Evolutionary conservation across 495 filamentous ascomycete species (phyloP), one percentile per base, ranked within the genome.

Genomic region (Neurospora sublineolata): DNA sequence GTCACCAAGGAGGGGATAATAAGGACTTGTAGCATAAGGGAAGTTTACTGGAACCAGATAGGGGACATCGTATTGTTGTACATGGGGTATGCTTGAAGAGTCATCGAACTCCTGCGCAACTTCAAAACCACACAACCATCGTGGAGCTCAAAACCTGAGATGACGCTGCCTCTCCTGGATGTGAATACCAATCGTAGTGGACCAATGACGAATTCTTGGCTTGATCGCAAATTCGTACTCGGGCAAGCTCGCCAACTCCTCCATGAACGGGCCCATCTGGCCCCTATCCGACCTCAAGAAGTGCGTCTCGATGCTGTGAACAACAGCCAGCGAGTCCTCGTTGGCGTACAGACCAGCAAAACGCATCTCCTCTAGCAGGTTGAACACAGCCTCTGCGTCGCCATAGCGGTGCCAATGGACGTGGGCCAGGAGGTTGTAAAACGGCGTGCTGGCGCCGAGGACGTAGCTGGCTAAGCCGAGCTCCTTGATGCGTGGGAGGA

Each of bases 351-450:
- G 78, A 9, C 92, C 93, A 1, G 83, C 87, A 10, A 86, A 79
- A 44, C 91, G 88, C 93, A 97, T 97, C 79, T 97, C 93, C 52
- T 83, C 80, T 8, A 96, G 80, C 4, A 93, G 80, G 12, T 87
- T 82, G 12, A 89, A 77, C 40, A 94, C 86, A 11, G 84, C 85
- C 11, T 80, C 75, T 2, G 92, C 80, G 75, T 95, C 88, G 6
- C 85, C 83, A 73, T 88, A 88, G 3, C 86, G 84, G 39, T 79
- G 79, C 89, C 91, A 94, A 71, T 87, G 81, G 40, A 91, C 85
- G 33, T 81, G 75, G 27, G 94, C 82, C 41, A 94, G 80, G 67
- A 91, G 87, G 77, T 94, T 93, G 80, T 93, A 96, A 42, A 97
- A 87, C 0, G 83, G 80, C 3, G 90, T 90, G 37, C 88, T 91